Evolutionary conservation across 1,139 yeast genomes (phyloP).

Genomic region (Sugiyamaella paludigena): DNA sequence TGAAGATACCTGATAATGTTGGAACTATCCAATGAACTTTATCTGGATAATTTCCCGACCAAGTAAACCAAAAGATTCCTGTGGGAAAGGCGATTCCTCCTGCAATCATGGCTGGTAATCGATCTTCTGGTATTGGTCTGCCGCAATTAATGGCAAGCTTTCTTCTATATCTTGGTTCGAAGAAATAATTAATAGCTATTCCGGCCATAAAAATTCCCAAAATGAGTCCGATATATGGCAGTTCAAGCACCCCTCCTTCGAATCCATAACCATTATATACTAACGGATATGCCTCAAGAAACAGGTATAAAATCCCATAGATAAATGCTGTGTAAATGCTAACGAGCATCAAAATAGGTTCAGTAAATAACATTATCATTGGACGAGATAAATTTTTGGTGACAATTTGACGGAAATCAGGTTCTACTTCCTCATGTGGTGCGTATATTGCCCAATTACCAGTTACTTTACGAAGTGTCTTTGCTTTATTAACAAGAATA

Average conservation of each 20-base stretch:
- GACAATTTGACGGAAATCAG: slow-evolving; percentile 60
- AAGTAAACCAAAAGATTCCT: slow-evolving; percentile 81
- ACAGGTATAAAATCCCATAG: slow-evolving; percentile 78
- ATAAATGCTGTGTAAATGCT: slow-evolving; percentile 78
- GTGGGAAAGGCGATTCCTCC: slow-evolving; percentile 69
- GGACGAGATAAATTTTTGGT: slow-evolving; percentile 74
- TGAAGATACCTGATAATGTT: slow-evolving; percentile 63
- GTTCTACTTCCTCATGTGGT: slow-evolving; percentile 69
- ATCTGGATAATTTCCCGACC: slow-evolving; percentile 74
- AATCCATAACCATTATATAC: slow-evolving; percentile 61
- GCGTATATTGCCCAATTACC: slow-evolving; percentile 81
- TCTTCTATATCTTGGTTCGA: slow-evolving; percentile 40
- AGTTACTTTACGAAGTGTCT: slow-evolving; percentile 46
- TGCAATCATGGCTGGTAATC: slow-evolving; percentile 58
- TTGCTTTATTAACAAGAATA: slow-evolving; percentile 48
- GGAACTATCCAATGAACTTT: slow-evolving; percentile 78
- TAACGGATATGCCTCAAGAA: slow-evolving; percentile 76
- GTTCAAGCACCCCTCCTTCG: slow-evolving; percentile 56
- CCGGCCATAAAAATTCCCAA: slow-evolving; percentile 49
- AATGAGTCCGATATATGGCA: slow-evolving; percentile 42
- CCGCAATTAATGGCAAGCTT: slow-evolving; percentile 51
- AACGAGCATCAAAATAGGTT: slow-evolving; percentile 68
- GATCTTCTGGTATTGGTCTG: slow-evolving; percentile 43
- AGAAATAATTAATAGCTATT: slow-evolving; percentile 38
- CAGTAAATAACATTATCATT: slow-evolving; percentile 60